Evolutionary conservation across 371 early-diverging fungal genomes (phyloP).

Genomic region (Phascolomyces articulosus): DNA sequence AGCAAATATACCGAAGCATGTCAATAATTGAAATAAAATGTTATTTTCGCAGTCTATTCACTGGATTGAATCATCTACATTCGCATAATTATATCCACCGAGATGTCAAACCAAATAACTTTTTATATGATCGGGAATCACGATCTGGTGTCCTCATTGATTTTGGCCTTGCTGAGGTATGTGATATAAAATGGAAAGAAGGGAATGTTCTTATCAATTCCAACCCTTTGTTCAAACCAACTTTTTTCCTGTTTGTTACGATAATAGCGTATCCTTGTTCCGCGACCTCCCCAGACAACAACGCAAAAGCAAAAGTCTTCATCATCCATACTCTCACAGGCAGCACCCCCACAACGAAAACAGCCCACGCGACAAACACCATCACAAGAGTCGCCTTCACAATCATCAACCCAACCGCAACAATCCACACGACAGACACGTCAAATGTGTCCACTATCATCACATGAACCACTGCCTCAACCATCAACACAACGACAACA

Average conservation of each 20-base stretch:
- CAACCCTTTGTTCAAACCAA: conserved; percentile 8
- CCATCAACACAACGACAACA: too few species aligned
- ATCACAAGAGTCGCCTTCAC: not conserved
- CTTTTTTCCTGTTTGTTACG: not conserved
- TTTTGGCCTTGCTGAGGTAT: conserved; percentile 96
- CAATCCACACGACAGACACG: not conserved
- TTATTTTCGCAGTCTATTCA: conserved; percentile 84
- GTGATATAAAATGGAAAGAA: not conserved
- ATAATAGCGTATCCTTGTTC: not conserved
- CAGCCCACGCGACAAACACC: too few species aligned
- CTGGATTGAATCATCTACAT: conserved; percentile 79
- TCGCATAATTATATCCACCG: conserved; percentile 79
- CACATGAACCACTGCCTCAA: too few species aligned
- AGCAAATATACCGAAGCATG: conserved; percentile 64
- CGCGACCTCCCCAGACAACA: not conserved
- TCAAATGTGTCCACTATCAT: too few species aligned
- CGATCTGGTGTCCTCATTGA: conserved; percentile 92
- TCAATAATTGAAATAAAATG: conserved; percentile 74
- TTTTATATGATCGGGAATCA: conserved; percentile 76
- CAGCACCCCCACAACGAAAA: too few species aligned
- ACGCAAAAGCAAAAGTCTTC: not conserved
- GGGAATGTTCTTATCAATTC: too few species aligned
- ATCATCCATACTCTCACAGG: too few species aligned
- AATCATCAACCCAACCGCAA: too few species aligned
- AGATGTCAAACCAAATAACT: conserved; percentile 98